Conservation (phyloP, 345 rosid genomes). For the Toxicodendron radicans region DNA sequence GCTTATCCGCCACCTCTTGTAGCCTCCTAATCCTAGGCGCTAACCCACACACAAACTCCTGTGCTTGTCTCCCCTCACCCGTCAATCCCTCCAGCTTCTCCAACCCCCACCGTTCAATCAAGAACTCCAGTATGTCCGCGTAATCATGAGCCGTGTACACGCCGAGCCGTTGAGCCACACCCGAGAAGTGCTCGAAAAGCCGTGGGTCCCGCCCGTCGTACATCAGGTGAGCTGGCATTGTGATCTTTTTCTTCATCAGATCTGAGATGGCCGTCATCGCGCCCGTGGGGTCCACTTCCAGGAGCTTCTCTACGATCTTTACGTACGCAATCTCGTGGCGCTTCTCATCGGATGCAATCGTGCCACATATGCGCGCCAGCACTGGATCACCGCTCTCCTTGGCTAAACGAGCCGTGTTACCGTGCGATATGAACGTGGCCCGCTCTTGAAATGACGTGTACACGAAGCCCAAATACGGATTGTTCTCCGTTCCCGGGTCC, state of each 20-base stretch:
- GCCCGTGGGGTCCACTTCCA: conserved; percentile 54
- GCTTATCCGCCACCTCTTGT: conserved; percentile 62
- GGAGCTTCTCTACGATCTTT: conserved; percentile 58
- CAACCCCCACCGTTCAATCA: conserved; percentile 60
- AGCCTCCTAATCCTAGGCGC: conserved; percentile 58
- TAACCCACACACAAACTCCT: conserved; percentile 58
- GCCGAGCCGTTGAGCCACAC: conserved; percentile 62
- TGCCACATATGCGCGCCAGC: conserved; percentile 65
- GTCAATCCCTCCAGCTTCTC: conserved; percentile 62
- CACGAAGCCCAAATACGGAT: conserved; percentile 74
- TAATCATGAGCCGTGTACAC: conserved; percentile 73
- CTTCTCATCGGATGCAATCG: conserved; percentile 73
- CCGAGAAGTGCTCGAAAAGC: conserved; percentile 58
- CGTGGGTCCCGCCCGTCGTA: conserved; percentile 55
- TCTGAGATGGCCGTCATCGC: conserved; percentile 51
- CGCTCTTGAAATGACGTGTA: conserved; percentile 92
- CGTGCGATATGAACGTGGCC: conserved; percentile 81
- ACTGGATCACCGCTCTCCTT: conserved; percentile 55
- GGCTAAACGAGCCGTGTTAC: conserved; percentile 72
- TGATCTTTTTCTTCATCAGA: conserved; percentile 64
- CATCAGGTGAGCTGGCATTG: conserved; percentile 80
- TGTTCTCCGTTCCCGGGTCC: conserved; percentile 74
- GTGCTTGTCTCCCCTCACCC: conserved; percentile 55
- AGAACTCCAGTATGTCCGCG: conserved; percentile 64
- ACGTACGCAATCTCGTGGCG: conserved; percentile 69